Evolutionary conservation across 306 rosid species (phyloP), one percentile per base, ranked within the genome.

Genomic region (Vigna hirtella): DNA sequence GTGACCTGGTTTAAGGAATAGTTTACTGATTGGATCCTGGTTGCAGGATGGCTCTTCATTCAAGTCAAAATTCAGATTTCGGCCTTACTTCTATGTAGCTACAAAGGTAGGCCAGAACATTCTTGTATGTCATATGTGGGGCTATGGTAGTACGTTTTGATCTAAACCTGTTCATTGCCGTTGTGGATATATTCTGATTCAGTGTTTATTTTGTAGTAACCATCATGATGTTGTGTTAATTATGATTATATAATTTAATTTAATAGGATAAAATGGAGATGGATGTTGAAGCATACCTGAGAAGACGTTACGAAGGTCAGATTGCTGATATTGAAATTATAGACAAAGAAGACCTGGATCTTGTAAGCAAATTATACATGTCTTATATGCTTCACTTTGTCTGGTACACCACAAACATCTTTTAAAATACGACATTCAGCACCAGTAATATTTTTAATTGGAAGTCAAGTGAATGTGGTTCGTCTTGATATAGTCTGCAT

Each of bases 301-400:
- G 92, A 78, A 86, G 97, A 16, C 90, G 91, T 16, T 94, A 89
- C 86, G 97, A 92, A 87, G 63, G 88, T 85, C 97, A 86, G 81
- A 84, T 94, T 88, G 97, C 92, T 69, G 88, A 94, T 81, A 78
- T 94, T 79, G 90, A 94, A 81, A 89, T 92, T 58, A 59, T 91
- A 62, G 92, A 83, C 78, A 95, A 91, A 76, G 98, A 92, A 85
- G 98, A 95, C 80, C 97, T 92, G 87, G 97, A 91, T 84, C 98
- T 95, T 71, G 98, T 95, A 87, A 91, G 98, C 68, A 76, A 66
- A 72, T 83, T 73, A 59, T 63, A 67, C 70, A 5, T 85, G 49
- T 72, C 58, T 61, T 75, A 20, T 78, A 24, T 70, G 22, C 61
- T 49, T 68, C 38, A 22, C 34, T 75, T 73, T 71, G 12, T 63